A percentile compares a stretch with the other conserved stretches of the same genome.
Conservation (phyloP, 1,139 yeast species). For the Candida freyschussii region DNA sequence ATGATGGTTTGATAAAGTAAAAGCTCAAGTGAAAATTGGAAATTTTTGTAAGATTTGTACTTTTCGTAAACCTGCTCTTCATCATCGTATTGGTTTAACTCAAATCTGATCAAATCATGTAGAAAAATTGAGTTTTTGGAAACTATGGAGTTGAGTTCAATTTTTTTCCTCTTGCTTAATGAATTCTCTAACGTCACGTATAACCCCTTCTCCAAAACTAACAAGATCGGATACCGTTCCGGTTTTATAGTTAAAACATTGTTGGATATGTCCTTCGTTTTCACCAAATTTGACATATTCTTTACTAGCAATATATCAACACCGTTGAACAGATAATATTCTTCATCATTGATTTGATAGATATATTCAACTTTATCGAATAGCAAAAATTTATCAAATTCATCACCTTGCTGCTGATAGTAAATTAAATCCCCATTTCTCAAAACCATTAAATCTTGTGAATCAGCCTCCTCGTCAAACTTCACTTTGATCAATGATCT, state of each 20-base stretch:
- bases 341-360: constrained; percentile 22
- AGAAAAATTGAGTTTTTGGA: constrained; percentile 25
- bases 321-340: constrained; percentile 27
- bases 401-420: constrained; percentile 9
- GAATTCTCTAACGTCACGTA: constrained; percentile 24
- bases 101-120: constrained; percentile 27
- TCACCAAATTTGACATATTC: constrained; percentile 22
- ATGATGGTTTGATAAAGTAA: constrained; percentile 32
- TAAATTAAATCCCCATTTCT: constrained; percentile 30
- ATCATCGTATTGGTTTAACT: constrained; percentile 9
- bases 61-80: constrained; percentile 19
- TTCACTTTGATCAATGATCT: constrained; percentile 19
- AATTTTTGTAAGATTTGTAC: constrained; percentile 39
- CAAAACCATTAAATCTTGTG: constrained; percentile 29
- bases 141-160: constrained; percentile 19
- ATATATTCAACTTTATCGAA: constrained; percentile 26
- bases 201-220: constrained; percentile 22
- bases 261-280: constrained; percentile 10
- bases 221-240: constrained; percentile 24
- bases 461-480: constrained; percentile 12
- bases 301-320: constrained; percentile 25
- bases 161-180: constrained; percentile 15
- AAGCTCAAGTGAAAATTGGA: constrained; percentile 45
- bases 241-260: constrained; percentile 16
- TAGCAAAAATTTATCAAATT: constrained; percentile 20